phyloP scores from a whole-genome alignment of 257 asterid genomes.

The Ophiorrhiza pumila region DNA sequence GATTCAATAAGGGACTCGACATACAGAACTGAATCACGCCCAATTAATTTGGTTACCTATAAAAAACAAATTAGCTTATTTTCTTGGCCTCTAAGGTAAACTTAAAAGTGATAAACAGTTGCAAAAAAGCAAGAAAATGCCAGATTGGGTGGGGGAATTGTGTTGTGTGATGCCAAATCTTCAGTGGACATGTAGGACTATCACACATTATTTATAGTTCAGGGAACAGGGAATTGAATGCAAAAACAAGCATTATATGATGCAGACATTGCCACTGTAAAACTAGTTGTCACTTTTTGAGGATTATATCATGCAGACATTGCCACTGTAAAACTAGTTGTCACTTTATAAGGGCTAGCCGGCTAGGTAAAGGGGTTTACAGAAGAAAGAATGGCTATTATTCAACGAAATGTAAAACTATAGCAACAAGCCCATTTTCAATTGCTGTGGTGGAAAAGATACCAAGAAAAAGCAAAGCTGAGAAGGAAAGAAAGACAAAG shows the following conservation, averaged over 20 bases:
- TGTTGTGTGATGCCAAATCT: not conserved
- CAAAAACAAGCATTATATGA: not conserved
- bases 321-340: too few species aligned
- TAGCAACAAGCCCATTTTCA: not conserved
- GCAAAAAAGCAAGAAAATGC: not conserved
- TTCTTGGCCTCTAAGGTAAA: not conserved
- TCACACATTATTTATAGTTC: not conserved
- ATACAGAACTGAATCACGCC: conserved; percentile 92
- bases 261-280: too few species aligned
- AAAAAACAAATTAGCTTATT: conserved; percentile 16
- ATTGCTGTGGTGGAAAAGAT: not conserved
- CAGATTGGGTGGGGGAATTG: not conserved
- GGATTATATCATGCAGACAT: not conserved
- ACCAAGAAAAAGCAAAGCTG: not conserved
- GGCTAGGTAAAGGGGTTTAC: not conserved
- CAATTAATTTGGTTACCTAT: conserved; percentile 92
- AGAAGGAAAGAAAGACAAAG: not conserved
- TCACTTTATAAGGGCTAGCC: not conserved
- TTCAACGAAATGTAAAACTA: not conserved
- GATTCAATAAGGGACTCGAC: conserved; percentile 98
- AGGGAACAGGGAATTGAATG: not conserved
- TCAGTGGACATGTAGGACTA: not conserved
- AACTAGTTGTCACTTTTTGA: too few species aligned
- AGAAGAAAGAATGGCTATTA: not conserved
- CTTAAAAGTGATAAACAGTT: not conserved